Percentiles rank a stretch among this genome's conserved stretches.
These are phyloP conservation scores for Phytophthora pisi DNA, from an alignment of 352 stramenopile species.

Conservation along the genomic window DNA sequence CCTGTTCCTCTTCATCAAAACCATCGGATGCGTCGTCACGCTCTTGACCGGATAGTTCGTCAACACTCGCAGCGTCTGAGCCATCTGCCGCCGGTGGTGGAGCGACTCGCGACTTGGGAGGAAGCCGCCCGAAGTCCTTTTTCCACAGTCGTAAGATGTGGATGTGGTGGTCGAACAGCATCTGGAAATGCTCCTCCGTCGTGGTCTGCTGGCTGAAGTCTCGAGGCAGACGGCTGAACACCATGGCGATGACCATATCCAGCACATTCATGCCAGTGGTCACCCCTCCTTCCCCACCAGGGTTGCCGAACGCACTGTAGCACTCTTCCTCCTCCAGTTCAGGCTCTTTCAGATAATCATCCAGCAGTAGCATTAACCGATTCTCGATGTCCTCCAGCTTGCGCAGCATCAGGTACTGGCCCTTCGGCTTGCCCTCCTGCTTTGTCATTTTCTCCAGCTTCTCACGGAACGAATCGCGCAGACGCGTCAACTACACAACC, in stretches of 20 bases:
- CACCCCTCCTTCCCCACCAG: slow-evolving; percentile 25
- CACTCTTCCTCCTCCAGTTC: slow-evolving; percentile 59
- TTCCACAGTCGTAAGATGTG: slow-evolving; percentile 85
- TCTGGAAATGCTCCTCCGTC: slow-evolving; percentile 73
- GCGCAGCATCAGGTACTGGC: slow-evolving; percentile 64
- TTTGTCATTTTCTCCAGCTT: slow-evolving; percentile 50
- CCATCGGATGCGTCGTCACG: neutral
- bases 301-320: slow-evolving; percentile 46
- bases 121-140: slow-evolving; percentile 82
- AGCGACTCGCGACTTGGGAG: slow-evolving; percentile 31
- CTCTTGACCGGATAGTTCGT: slow-evolving; percentile 19
- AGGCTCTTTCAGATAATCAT: slow-evolving; percentile 63
- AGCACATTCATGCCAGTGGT: slow-evolving; percentile 75
- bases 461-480: slow-evolving; percentile 73
- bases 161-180: slow-evolving; percentile 80
- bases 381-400: slow-evolving; percentile 85
- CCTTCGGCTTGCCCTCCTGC: slow-evolving; percentile 30
- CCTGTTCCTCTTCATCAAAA: slow-evolving; percentile 29
- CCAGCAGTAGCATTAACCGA: slow-evolving; percentile 60
- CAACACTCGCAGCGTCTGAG: slow-evolving; percentile 12
- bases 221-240: slow-evolving; percentile 82
- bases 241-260: slow-evolving; percentile 88
- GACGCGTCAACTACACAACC: slow-evolving; percentile 45
- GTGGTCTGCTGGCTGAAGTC: slow-evolving; percentile 58
- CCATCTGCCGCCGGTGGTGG: slow-evolving; percentile 14